Evolutionary conservation across 768 basidiomycete species (phyloP), one percentile per base, ranked within the genome.

Genomic region (Lepiota brunneoincarnata): DNA sequence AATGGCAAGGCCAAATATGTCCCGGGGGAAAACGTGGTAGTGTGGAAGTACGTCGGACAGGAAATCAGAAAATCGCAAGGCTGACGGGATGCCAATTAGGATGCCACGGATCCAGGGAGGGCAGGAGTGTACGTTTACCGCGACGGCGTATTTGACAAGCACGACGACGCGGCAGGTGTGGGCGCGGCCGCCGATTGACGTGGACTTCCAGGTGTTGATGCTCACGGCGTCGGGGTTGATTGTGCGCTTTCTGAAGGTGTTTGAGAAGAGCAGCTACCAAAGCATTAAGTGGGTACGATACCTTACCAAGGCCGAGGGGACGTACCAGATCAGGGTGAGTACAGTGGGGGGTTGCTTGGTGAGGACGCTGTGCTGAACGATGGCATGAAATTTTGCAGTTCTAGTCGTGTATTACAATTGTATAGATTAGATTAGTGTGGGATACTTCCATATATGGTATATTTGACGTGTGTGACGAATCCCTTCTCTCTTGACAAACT

Each of bases 141-240:
- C 85, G 0, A 83, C 86, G 7, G 96, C 93, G 5, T 79, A 81
- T 31, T 74, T 98, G 57, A 92, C 95, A 1, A 83, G 84, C 56
- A 96, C 93, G 28, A 99, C 97, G 0, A 81, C 84, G 55, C 86
- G 93, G 31, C 94, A 98, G 79, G 87, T 96, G 3, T 99, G 97
- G 97, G 94, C 95, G 2, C 78, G 97, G 51, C 97, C 97, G 15
- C 97, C 97, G 6, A 98, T 99, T 64, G 92, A 96, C 61, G 87
- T 98, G 58, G 97, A 99, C 69, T 99, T 99, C 73, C 93, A 95
- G 73, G 97, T 99, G 54, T 78, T 99, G 61, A 99, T 99, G 97
- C 93, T 98, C 71, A 98, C 97, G 0, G 81, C 97, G 10, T 98
- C 96, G 10, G 97, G 97, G 1, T 69, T 99, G 63, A 89, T 96